These are phyloP conservation scores for Diaporthe helianthi DNA, from an alignment of 2,329 filamentous ascomycete genomes.

Conservation along the genomic window DNA sequence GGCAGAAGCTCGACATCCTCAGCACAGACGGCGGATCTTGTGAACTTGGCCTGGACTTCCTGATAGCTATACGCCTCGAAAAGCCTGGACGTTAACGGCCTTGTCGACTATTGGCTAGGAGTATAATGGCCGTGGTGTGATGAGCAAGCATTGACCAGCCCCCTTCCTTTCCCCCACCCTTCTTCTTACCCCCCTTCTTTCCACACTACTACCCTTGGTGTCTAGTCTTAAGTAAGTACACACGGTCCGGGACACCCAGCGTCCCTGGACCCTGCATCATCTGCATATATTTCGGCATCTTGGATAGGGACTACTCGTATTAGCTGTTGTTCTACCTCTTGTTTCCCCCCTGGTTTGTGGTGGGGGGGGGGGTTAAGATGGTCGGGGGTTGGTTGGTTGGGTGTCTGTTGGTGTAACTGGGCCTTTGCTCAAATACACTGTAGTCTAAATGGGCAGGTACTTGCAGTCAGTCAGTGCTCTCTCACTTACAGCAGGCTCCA, in stretches of 20 bases:
- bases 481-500: slow-evolving; percentile 18
- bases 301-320: background rate
- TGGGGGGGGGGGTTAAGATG: background rate
- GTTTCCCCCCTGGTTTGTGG: background rate
- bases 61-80: slow-evolving; percentile 3
- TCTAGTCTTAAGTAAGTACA: too few species aligned
- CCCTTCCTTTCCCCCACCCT: background rate
- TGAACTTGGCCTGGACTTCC: background rate
- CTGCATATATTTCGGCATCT: background rate
- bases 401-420: background rate
- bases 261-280: background rate
- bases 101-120: slow-evolving; percentile 11
- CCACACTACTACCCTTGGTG: background rate
- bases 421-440: too few species aligned
- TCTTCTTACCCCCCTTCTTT: background rate
- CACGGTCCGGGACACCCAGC: background rate
- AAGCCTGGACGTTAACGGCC: slow-evolving; percentile 14
- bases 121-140: background rate
- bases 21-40: slow-evolving; percentile 18
- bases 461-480: background rate
- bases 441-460: too few species aligned
- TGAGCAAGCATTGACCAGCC: background rate
- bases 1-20: background rate
- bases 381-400: too few species aligned
- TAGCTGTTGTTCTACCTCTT: background rate